Evolutionary conservation across 768 basidiomycete genomes (phyloP), one percentile per base, ranked within the genome.

Genomic region (Megacollybia marginata): DNA sequence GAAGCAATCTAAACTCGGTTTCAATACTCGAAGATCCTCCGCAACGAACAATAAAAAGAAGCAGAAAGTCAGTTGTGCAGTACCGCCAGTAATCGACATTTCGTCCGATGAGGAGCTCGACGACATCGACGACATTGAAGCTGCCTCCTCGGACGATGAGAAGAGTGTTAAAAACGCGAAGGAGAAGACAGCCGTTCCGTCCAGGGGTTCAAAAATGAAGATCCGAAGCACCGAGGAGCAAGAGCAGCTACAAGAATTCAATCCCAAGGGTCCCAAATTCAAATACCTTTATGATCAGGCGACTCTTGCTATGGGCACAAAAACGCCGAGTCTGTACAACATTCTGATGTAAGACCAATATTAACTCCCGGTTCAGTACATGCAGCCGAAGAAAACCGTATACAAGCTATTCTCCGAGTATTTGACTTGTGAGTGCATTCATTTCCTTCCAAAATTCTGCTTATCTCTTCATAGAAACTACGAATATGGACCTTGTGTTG

Each of bases 401-500:
- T 90, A 5, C 75, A 88, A 52, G 75, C 85, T 42, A 86, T 90
- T 45, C 76, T 92, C 20, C 79, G 84, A 11, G 75, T 82, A n/a
- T 91, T 91, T 56, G 91, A 92, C 60, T 66, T 87, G 83, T 85
- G 58, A 52, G 76, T 62, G 18, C 48, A 38, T 36, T 28, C 23
- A 8, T 38, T 16, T n/a, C n/a, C 34, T 50, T 23, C n/a, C n/a
- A 42, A 20, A 15, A 31, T 47, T 11, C 43, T 19, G 9, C 19
- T 52, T 43, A 8, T 16, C n/a, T 45, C 6, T 46, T 19, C 31
- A 11, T 20, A 9, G 87, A 61, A 78, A 82, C 2, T 85, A 84
- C 50, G 80, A 88, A 55, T 93, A 82, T 59, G 91, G 90, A 0
- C 90, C 89, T 2, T 89, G 84, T 55, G 68, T 84, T 18, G 87